Evolutionary conservation across 78 protist species (phyloP).

Genomic region (Dictyostelium firmibasis): DNA sequence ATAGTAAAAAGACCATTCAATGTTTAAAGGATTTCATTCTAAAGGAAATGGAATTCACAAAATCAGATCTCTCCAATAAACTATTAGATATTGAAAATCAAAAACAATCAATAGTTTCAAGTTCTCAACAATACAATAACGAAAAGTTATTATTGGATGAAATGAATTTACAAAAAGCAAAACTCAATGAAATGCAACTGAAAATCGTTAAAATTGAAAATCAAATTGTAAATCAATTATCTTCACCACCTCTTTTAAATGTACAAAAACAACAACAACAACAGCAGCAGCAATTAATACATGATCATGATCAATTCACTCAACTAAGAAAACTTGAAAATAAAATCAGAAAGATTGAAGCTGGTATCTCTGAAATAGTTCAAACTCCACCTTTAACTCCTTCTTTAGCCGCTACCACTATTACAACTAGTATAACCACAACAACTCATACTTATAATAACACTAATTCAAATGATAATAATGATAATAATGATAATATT

Average conservation of each 20-base stretch:
- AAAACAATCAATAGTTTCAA: background rate
- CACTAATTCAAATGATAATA: background rate
- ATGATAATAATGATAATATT: background rate
- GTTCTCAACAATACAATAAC: background rate
- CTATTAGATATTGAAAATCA: background rate
- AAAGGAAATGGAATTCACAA: slow-evolving; percentile 50
- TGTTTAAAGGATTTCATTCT: slow-evolving; percentile 35
- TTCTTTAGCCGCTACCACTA: background rate
- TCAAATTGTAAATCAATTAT: slow-evolving; percentile 4
- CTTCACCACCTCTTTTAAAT: background rate
- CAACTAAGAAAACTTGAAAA: slow-evolving; percentile 43
- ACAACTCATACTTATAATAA: slow-evolving; percentile 19
- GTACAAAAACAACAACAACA: background rate
- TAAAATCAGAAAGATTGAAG: slow-evolving; percentile 71
- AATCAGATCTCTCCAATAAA: slow-evolving; percentile 21
- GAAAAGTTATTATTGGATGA: slow-evolving; percentile 9
- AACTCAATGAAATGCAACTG: slow-evolving; percentile 52
- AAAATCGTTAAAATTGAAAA: slow-evolving; percentile 50
- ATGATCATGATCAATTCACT: slow-evolving; percentile 48
- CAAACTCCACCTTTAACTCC: slow-evolving; percentile 21
- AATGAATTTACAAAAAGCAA: slow-evolving; percentile 31
- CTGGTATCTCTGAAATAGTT: slow-evolving; percentile 55
- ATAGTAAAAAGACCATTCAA: slow-evolving; percentile 8
- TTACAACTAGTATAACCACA: slow-evolving; percentile 48
- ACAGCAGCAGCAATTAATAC: background rate